Conservation (phyloP, 192 early-diverging fungal genomes). For the Dimargaris xerosporica region DNA sequence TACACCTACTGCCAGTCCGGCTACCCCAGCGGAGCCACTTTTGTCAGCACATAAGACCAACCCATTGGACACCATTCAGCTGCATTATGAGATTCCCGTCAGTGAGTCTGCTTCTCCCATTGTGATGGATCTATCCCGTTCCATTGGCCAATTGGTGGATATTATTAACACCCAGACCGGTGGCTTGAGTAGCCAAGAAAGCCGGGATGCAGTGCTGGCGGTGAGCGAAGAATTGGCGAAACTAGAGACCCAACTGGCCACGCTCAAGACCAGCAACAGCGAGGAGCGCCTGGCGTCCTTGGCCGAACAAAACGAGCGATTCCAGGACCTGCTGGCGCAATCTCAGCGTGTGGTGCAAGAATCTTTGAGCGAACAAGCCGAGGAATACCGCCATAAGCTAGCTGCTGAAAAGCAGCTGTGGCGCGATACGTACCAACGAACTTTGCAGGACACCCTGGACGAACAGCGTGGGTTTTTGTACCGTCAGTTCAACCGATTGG, state of each 20-base stretch:
- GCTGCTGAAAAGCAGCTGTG: conserved; percentile 30
- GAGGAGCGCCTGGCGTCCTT: conserved; percentile 37
- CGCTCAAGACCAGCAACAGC: conserved; percentile 26
- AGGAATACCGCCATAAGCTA: conserved; percentile 26
- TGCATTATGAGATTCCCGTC: conserved; percentile 28
- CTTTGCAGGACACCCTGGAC: conserved; percentile 36
- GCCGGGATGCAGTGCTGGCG: conserved; percentile 22
- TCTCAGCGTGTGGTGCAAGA: conserved; percentile 16
- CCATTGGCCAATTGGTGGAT: conserved; percentile 20
- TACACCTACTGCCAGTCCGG: background rate
- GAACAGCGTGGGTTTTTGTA: conserved; percentile 47
- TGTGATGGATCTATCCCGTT: conserved; percentile 18
- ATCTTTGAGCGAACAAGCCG: conserved; percentile 14
- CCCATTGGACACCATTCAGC: conserved; percentile 18
- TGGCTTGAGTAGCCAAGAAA: conserved; percentile 16
- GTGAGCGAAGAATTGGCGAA: conserved; percentile 31
- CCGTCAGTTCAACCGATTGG: conserved; percentile 60
- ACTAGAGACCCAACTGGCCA: conserved; percentile 31
- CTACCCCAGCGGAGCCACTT: conserved; percentile 6
- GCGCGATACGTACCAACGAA: conserved; percentile 24
- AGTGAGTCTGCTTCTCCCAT: conserved; percentile 21
- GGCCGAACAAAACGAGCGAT: conserved; percentile 37
- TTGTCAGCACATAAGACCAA: conserved; percentile 2
- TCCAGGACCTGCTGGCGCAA: conserved; percentile 30
- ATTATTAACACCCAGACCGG: conserved; percentile 23